Base-by-base conservation (phyloP, 495 filamentous ascomycete species). In the Lentithecium fluviatile region DNA sequence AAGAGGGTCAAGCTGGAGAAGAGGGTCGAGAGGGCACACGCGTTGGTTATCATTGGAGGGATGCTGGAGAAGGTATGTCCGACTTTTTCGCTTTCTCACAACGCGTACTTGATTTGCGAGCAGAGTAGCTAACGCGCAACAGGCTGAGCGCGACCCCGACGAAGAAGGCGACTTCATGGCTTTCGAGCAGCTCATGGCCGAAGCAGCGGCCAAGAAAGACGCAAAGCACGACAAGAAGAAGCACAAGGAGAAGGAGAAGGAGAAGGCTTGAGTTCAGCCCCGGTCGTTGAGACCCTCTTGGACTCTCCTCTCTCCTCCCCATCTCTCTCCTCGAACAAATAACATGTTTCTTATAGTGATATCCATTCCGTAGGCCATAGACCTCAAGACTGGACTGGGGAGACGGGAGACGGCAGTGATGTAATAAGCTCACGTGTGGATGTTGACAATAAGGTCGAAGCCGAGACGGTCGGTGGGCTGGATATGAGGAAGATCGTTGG, bases 91-190 rank as follows among this genome's bases (percentile, higher is more conserved):
- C n/a, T n/a, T n/a, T n/a, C 38, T 48, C n/a, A 19, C 6, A 17
- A 0, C 46, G 1, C 8, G 24, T 42, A 6, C 24, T 29, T 20
- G 48, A 8, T 25, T 5, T 45, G 20, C 1, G 23, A 45, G 4
- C 7, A 40, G 49, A 58, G 67, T 75, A 66, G 74, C 45, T 49
- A 25, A 62, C 37, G 48, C 19, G 29, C 13, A 19, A 63, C 62
- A 97, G 94, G 94, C 94, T 19, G 82, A 88, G 72, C 84, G 94
- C 58, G 89, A 91, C 61, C 88, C 91, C 40, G 95, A 97, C 43
- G 94, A 99, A 77, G 94, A 97, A 78, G 94, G 93, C 62, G 93
- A 97, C 56, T 97, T 95, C 78, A 95, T 97, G 85, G 93, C 90
- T 19, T 99, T 99, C 69, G 94, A 99, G 73, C 90, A 97, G 74